These are phyloP conservation scores for Chrysopogon serrulatus DNA, from an alignment of 176 grass and related monocot species.

Conservation along the genomic window DNA sequence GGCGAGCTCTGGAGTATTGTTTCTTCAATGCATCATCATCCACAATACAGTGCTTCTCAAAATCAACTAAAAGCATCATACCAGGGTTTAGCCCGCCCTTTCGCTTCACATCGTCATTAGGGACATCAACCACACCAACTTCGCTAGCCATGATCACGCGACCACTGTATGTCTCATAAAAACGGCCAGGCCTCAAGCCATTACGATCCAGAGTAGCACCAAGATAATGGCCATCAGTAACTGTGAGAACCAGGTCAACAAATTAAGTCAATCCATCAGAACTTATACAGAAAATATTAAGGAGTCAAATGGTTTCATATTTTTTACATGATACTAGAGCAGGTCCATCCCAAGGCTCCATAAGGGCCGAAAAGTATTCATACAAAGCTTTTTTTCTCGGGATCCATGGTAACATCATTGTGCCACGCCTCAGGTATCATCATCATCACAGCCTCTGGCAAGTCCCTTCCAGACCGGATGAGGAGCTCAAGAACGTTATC, in stretches of 20 bases:
- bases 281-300: neutral
- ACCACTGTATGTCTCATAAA: slow-evolving; percentile 50
- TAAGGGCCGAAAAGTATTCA: slow-evolving; percentile 58
- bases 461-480: slow-evolving; percentile 36
- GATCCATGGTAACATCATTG: slow-evolving; percentile 53
- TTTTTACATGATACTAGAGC: slow-evolving; percentile 60
- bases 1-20: slow-evolving; percentile 31
- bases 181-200: slow-evolving; percentile 62
- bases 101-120: slow-evolving; percentile 38
- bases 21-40: slow-evolving; percentile 55
- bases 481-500: slow-evolving; percentile 67
- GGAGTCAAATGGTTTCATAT: neutral
- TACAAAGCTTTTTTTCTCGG: slow-evolving; percentile 52
- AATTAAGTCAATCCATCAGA: slow-evolving; percentile 14
- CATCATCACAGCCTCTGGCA: slow-evolving; percentile 59
- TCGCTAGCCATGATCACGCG: slow-evolving; percentile 63
- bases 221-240: slow-evolving; percentile 69
- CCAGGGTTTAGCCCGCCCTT: slow-evolving; percentile 60
- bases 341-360: slow-evolving; percentile 76
- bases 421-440: slow-evolving; percentile 79
- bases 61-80: slow-evolving; percentile 69
- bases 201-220: slow-evolving; percentile 70
- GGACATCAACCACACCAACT: slow-evolving; percentile 65
- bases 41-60: slow-evolving; percentile 53
- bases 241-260: slow-evolving; percentile 20